Evolutionary conservation across 2,329 filamentous ascomycete genomes (phyloP).

Genomic region (Canariomyces notabilis): DNA sequence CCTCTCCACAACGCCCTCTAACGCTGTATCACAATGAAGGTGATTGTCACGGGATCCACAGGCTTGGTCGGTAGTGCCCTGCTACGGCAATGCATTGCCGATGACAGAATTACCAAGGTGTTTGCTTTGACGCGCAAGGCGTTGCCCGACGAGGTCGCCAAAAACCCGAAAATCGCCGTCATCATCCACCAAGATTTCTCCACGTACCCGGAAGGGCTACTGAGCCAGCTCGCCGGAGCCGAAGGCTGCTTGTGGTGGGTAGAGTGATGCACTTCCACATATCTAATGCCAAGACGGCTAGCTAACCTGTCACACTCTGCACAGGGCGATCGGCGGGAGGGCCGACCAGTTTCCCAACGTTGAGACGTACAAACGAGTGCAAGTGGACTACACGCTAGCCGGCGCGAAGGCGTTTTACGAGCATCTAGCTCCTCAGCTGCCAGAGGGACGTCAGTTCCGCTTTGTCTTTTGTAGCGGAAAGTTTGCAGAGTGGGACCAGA

Average conservation of each 20-base stretch:
- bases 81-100: slow-evolving; percentile 45
- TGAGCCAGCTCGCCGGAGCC: slow-evolving; percentile 32
- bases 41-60: slow-evolving; percentile 55
- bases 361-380: slow-evolving; percentile 43
- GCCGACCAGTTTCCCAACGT: slow-evolving; percentile 47
- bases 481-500: slow-evolving; percentile 23
- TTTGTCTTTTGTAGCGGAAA: slow-evolving; percentile 41
- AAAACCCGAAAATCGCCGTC: slow-evolving; percentile 45
- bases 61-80: slow-evolving; percentile 50
- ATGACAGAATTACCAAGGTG: slow-evolving; percentile 46
- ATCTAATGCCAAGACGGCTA: neutral
- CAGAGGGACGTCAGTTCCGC: slow-evolving; percentile 33
- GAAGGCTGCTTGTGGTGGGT: slow-evolving; percentile 13
- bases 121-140: slow-evolving; percentile 43
- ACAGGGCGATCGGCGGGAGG: slow-evolving; percentile 39
- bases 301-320: neutral
- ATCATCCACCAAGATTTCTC: slow-evolving; percentile 50
- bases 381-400: slow-evolving; percentile 54
- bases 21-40: slow-evolving; percentile 43
- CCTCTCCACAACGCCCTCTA: neutral
- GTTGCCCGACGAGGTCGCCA: slow-evolving; percentile 38
- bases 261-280: too few species aligned
- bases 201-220: slow-evolving; percentile 41
- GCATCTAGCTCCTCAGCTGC: slow-evolving; percentile 33
- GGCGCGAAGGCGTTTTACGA: slow-evolving; percentile 35